These are phyloP conservation scores for Mangifera indica DNA, from an alignment of 345 rosid genomes.

Conservation along the genomic window DNA sequence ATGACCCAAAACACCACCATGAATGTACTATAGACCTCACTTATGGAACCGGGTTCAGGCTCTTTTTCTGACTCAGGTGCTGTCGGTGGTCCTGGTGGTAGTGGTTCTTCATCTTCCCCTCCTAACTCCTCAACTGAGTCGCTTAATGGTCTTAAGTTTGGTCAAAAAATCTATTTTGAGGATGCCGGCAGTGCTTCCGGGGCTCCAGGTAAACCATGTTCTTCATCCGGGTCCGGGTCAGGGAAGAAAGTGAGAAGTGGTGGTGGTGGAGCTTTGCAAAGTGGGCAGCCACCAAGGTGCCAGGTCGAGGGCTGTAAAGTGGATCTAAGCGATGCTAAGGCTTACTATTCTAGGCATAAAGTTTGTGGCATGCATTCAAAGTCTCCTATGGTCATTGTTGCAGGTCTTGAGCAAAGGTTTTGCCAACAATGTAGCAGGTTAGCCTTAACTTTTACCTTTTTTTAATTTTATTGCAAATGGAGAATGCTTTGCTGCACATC, in stretches of 20 bases:
- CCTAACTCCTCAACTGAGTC: constrained; percentile 51
- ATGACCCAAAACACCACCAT: constrained; percentile 21
- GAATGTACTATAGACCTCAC: constrained; percentile 25
- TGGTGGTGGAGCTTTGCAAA: constrained; percentile 34
- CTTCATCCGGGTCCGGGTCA: constrained; percentile 39
- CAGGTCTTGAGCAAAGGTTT: constrained; percentile 85
- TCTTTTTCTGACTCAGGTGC: constrained; percentile 50
- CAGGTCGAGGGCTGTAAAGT: constrained; percentile 90
- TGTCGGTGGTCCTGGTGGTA: constrained; percentile 9
- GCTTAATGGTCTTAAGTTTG: constrained; percentile 69
- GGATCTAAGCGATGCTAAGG: constrained; percentile 93
- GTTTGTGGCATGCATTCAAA: constrained; percentile 90
- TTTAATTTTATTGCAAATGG: neutral
- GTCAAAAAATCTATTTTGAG: constrained; percentile 78
- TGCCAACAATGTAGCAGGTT: constrained; percentile 99
- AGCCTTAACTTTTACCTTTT: neutral
- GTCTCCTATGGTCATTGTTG: constrained; percentile 70
- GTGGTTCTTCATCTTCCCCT: constrained; percentile 31
- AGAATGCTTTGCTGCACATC: neutral
- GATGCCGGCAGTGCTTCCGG: constrained; percentile 35
- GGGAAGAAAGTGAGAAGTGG: constrained; percentile 40
- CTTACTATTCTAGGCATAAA: constrained; percentile 90
- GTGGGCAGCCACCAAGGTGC: constrained; percentile 74
- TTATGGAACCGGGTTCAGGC: constrained; percentile 69
- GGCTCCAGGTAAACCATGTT: constrained; percentile 10